Conservation (phyloP, 139 green algal species). For the Tetraselmis chui region DNA sequence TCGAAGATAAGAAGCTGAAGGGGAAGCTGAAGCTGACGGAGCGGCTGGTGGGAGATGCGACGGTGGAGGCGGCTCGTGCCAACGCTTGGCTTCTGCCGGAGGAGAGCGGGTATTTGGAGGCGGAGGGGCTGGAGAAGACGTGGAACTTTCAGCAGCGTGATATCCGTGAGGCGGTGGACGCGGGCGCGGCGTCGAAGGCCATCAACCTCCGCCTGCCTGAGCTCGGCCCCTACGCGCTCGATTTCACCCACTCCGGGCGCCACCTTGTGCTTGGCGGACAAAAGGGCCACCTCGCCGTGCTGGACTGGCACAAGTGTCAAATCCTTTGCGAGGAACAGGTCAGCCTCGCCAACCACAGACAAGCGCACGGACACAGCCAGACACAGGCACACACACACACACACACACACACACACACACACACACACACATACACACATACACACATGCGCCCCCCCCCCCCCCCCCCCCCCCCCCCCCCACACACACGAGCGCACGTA, state of each 20-base stretch:
- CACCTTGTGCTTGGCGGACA: conserved; percentile 74
- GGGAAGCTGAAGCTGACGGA: conserved; percentile 60
- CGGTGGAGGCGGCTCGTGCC: conserved; percentile 41
- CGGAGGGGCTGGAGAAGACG: conserved; percentile 84
- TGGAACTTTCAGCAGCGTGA: conserved; percentile 79
- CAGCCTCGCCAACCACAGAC: not conserved
- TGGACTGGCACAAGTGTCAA: conserved; percentile 76
- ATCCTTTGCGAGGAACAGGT: conserved; percentile 87
- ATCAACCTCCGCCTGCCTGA: conserved; percentile 78
- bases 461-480: too few relatives aligned
- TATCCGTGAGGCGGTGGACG: conserved; percentile 59
- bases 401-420: too few relatives aligned
- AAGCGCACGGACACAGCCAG: too few relatives aligned
- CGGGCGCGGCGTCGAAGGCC: conserved; percentile 59
- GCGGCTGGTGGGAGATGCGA: conserved; percentile 47
- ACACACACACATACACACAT: too few relatives aligned
- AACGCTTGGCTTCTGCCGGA: conserved; percentile 80
- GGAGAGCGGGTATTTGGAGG: conserved; percentile 70
- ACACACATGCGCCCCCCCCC: too few relatives aligned
- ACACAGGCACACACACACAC: too few relatives aligned
- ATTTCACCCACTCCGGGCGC: conserved; percentile 74
- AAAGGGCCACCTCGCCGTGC: conserved; percentile 85
- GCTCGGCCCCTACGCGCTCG: conserved; percentile 74
- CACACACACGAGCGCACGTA: too few relatives aligned
- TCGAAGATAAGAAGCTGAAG: conserved; percentile 79